Percentiles rank a stretch among this genome's conserved stretches.
phyloP scores from a whole-genome alignment of 2,329 filamentous ascomycete species.

The Trichoderma gracile region DNA sequence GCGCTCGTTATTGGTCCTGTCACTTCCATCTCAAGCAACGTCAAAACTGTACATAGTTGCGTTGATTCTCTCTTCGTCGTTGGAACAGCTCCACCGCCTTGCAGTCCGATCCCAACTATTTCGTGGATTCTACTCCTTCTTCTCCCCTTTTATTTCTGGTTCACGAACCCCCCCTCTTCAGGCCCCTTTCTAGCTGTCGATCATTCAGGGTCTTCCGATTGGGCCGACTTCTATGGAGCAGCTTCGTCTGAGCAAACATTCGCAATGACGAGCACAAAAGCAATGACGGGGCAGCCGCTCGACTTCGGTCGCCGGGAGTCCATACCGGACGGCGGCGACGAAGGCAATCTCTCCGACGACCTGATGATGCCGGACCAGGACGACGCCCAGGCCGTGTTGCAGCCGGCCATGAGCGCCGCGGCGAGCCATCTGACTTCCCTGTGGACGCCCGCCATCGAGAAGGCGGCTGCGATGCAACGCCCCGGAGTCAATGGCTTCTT shows the following conservation, averaged over 20 bases:
- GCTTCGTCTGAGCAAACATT: neutral
- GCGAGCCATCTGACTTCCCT: slow-evolving; percentile 58
- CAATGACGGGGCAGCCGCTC: neutral
- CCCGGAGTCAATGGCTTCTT: slow-evolving; percentile 35
- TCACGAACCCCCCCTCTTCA: too few relatives aligned
- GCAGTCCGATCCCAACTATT: neutral
- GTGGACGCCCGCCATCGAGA: slow-evolving; percentile 59
- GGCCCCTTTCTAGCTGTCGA: too few relatives aligned
- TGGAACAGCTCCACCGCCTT: neutral
- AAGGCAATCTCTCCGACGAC: slow-evolving; percentile 28
- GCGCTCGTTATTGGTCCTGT: slow-evolving; percentile 20
- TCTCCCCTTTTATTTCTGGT: neutral
- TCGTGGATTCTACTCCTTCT: neutral
- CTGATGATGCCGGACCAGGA: slow-evolving; percentile 48
- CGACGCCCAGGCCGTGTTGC: slow-evolving; percentile 60
- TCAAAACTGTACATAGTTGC: neutral
- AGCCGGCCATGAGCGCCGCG: slow-evolving; percentile 58
- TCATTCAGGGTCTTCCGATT: too few relatives aligned
- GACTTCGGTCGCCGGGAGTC: neutral
- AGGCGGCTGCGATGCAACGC: slow-evolving; percentile 55
- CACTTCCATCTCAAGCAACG: slow-evolving; percentile 13
- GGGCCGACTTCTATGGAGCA: neutral
- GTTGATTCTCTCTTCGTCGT: neutral
- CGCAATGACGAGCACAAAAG: neutral
- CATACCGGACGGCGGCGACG: slow-evolving; percentile 5